phyloP scores from a whole-genome alignment of 345 rosid species.

The Raphanus sativus region DNA sequence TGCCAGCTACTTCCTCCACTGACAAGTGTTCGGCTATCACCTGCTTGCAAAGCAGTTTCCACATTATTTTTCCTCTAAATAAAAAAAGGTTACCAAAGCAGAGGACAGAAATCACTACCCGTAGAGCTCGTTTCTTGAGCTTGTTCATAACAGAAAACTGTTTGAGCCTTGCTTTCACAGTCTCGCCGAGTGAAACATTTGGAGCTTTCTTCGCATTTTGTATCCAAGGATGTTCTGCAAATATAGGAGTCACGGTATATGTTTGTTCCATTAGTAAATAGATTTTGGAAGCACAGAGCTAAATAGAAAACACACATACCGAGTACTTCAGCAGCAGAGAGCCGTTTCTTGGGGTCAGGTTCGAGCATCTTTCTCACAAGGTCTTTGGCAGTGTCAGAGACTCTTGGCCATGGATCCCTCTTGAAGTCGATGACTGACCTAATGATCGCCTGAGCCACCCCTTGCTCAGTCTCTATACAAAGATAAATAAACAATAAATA shows the following conservation, averaged over 20 bases:
- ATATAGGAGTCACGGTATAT: slow-evolving; percentile 19
- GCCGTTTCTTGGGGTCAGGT: slow-evolving; percentile 76
- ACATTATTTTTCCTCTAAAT: neutral
- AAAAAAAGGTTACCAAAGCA: neutral
- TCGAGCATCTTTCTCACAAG: slow-evolving; percentile 89
- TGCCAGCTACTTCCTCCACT: slow-evolving; percentile 89
- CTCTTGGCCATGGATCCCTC: slow-evolving; percentile 98
- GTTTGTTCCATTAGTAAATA: neutral
- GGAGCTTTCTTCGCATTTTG: slow-evolving; percentile 85
- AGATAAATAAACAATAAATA: neutral
- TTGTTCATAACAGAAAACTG: slow-evolving; percentile 94
- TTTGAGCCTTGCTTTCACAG: slow-evolving; percentile 86
- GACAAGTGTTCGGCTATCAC: slow-evolving; percentile 93
- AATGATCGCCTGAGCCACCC: slow-evolving; percentile 91
- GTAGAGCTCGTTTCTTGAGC: slow-evolving; percentile 85
- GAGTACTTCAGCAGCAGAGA: slow-evolving; percentile 83
- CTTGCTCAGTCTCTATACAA: slow-evolving; percentile 85
- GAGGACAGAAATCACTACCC: slow-evolving; percentile 47
- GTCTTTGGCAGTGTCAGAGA: slow-evolving; percentile 89
- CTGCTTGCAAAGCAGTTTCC: slow-evolving; percentile 37
- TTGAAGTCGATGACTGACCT: slow-evolving; percentile 77
- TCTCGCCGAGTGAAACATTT: slow-evolving; percentile 82
- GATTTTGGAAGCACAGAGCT: neutral
- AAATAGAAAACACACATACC: slow-evolving; percentile 46
- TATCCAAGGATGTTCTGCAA: slow-evolving; percentile 85